A percentile compares a stretch with the other conserved stretches of the same genome.
Evolutionary conservation across 2,329 filamentous ascomycete genomes (phyloP).

Genomic region (Nemania serpens): DNA sequence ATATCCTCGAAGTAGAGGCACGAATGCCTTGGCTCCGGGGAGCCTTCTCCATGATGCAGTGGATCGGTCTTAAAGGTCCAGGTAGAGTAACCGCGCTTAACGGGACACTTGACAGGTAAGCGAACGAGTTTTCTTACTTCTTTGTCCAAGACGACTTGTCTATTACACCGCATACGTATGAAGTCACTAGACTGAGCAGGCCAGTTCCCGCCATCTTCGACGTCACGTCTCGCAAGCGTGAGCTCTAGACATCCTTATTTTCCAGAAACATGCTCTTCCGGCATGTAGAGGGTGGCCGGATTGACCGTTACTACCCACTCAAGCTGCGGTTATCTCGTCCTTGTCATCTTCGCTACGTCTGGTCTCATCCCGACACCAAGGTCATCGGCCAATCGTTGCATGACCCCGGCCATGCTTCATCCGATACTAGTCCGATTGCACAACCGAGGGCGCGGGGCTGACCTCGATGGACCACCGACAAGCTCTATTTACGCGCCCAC

Average conservation of each 20-base stretch:
- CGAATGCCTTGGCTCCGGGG: conserved; percentile 93
- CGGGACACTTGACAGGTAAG: conserved; percentile 90
- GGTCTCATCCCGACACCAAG: conserved; percentile 29
- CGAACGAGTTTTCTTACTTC: conserved; percentile 39
- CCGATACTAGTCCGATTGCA: conserved; percentile 49
- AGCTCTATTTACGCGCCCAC: conserved; percentile 58
- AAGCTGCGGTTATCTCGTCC: conserved; percentile 9
- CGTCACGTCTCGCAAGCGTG: conserved; percentile 42
- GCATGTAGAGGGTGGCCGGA: background rate
- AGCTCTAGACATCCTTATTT: conserved; percentile 32
- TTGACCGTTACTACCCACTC: conserved; percentile 23
- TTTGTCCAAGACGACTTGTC: conserved; percentile 25
- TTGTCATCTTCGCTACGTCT: conserved; percentile 14
- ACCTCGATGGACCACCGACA: conserved; percentile 51
- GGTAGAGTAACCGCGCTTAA: conserved; percentile 75
- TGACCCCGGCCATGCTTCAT: conserved; percentile 44
- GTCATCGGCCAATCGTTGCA: conserved; percentile 48
- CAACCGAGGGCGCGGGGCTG: conserved; percentile 47
- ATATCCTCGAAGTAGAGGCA: conserved; percentile 71
- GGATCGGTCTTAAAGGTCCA: conserved; percentile 73
- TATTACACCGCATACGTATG: conserved; percentile 50
- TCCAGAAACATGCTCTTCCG: background rate
- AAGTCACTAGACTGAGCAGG: conserved; percentile 52
- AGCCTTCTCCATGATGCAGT: conserved; percentile 74
- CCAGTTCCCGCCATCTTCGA: conserved; percentile 45